Evolutionary conservation across 1,139 yeast species (phyloP).

Genomic region (Wickerhamiella infanticola): DNA sequence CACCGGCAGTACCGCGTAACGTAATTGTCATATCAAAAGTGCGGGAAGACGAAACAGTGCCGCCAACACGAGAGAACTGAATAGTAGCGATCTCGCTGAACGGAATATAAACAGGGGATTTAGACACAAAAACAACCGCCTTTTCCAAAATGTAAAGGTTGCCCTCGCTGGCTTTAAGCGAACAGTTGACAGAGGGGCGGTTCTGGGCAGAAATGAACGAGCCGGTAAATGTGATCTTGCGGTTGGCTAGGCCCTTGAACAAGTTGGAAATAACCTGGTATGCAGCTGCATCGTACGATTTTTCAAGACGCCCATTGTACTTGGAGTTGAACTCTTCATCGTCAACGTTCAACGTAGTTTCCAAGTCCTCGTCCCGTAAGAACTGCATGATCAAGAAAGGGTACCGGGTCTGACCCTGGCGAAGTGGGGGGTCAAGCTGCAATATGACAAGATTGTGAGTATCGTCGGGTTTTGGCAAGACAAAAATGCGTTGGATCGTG

Average conservation of each 20-base stretch:
- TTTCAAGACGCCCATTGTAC: slow-evolving; percentile 60
- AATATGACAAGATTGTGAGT: slow-evolving; percentile 73
- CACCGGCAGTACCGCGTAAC: slow-evolving; percentile 47
- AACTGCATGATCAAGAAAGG: slow-evolving; percentile 87
- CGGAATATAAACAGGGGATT: slow-evolving; percentile 88
- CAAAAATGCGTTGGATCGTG: slow-evolving; percentile 79
- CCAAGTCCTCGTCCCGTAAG: slow-evolving; percentile 65
- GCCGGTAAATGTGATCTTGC: slow-evolving; percentile 79
- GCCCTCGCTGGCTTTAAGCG: slow-evolving; percentile 92
- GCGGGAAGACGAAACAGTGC: slow-evolving; percentile 62
- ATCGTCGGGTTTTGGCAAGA: slow-evolving; percentile 90
- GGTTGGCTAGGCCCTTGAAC: slow-evolving; percentile 77
- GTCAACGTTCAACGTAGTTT: slow-evolving; percentile 71
- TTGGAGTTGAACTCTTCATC: slow-evolving; percentile 67
- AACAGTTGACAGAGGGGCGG: slow-evolving; percentile 80
- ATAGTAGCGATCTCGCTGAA: slow-evolving; percentile 62
- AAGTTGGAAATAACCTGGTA: slow-evolving; percentile 81
- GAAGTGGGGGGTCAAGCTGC: slow-evolving; percentile 86
- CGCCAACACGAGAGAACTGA: slow-evolving; percentile 80
- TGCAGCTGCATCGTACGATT: slow-evolving; percentile 66
- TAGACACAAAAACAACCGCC: slow-evolving; percentile 79
- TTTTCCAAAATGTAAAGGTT: slow-evolving; percentile 81
- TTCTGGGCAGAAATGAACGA: slow-evolving; percentile 45
- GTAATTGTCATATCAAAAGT: slow-evolving; percentile 84
- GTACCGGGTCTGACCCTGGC: slow-evolving; percentile 93